Percentiles rank a stretch among this genome's conserved stretches.
phyloP scores from a whole-genome alignment of 2,329 filamentous ascomycete genomes.

The Fusarium odoratissimum region DNA sequence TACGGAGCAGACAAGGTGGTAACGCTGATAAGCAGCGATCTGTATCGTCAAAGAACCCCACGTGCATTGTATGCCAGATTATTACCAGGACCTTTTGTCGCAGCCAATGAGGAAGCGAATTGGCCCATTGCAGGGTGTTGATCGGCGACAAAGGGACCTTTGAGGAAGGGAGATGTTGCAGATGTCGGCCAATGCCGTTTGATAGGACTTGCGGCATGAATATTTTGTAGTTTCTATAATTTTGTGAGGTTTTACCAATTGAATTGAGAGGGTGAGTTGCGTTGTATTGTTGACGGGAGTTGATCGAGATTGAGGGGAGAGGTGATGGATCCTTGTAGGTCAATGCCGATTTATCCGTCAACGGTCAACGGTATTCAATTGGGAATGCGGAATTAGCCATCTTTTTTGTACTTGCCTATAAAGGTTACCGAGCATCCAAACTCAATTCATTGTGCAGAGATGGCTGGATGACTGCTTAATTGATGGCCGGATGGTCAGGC shows the following conservation, averaged over 20 bases:
- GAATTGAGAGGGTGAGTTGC: background rate
- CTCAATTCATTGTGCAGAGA: background rate
- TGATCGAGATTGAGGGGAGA: background rate
- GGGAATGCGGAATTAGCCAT: constrained; percentile 8
- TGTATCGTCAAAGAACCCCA: constrained; percentile 32
- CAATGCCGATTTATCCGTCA: constrained; percentile 23
- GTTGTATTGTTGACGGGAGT: background rate
- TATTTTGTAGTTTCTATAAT: background rate
- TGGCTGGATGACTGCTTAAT: background rate
- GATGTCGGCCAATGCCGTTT: constrained; percentile 1
- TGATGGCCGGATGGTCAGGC: background rate
- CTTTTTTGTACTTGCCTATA: constrained; percentile 13
- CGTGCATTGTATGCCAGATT: constrained; percentile 27
- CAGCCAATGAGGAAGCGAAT: constrained; percentile 29
- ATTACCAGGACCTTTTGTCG: constrained; percentile 35
- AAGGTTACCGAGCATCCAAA: background rate
- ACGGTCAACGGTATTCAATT: background rate
- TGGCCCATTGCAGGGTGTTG: background rate
- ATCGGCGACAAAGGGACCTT: constrained; percentile 32
- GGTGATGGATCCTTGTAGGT: background rate
- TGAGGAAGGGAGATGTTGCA: constrained; percentile 4
- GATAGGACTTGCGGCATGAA: background rate
- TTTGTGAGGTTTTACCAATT: background rate
- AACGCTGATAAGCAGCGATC: constrained; percentile 25
- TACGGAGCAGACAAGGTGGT: constrained; percentile 4